A percentile compares a stretch with the other conserved stretches of the same genome.
These are phyloP conservation scores for Jamesozyma hellenica DNA, from an alignment of 805 yeast genomes.

Conservation along the genomic window DNA sequence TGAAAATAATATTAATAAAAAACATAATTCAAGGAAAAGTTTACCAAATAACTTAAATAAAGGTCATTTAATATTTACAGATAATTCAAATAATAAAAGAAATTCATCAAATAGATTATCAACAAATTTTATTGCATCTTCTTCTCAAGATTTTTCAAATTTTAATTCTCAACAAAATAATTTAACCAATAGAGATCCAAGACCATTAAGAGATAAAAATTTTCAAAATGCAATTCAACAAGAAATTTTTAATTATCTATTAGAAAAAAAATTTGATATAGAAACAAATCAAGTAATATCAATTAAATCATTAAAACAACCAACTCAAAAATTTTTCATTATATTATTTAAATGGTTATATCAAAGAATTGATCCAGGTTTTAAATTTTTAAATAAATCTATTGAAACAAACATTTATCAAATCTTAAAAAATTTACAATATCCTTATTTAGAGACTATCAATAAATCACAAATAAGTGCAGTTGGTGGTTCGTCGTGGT, in stretches of 20 bases:
- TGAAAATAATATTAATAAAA: constrained; percentile 1
- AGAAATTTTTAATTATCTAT: constrained; percentile 56
- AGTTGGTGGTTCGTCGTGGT: constrained; percentile 88
- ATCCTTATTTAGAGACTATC: constrained; percentile 73
- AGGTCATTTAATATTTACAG: background rate
- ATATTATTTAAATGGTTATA: constrained; percentile 72
- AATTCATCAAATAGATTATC: background rate
- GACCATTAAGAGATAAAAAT: constrained; percentile 67
- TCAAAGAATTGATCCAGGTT: constrained; percentile 68
- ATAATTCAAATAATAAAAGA: background rate
- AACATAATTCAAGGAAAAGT: background rate
- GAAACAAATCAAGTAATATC: constrained; percentile 66
- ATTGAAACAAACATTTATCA: constrained; percentile 69
- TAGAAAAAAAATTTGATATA: constrained; percentile 55
- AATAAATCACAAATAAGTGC: constrained; percentile 82
- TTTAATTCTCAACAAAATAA: constrained; percentile 1
- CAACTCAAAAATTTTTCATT: constrained; percentile 82
- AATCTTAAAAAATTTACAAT: constrained; percentile 52
- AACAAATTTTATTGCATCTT: background rate
- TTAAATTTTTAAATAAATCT: constrained; percentile 52
- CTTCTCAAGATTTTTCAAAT: background rate
- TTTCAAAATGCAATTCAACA: constrained; percentile 59
- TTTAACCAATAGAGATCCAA: constrained; percentile 40
- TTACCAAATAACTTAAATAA: background rate
- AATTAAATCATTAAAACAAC: constrained; percentile 53